These are phyloP conservation scores for Zygosaccharomyces bailii DNA, from an alignment of 805 yeast species.

Conservation along the genomic window DNA sequence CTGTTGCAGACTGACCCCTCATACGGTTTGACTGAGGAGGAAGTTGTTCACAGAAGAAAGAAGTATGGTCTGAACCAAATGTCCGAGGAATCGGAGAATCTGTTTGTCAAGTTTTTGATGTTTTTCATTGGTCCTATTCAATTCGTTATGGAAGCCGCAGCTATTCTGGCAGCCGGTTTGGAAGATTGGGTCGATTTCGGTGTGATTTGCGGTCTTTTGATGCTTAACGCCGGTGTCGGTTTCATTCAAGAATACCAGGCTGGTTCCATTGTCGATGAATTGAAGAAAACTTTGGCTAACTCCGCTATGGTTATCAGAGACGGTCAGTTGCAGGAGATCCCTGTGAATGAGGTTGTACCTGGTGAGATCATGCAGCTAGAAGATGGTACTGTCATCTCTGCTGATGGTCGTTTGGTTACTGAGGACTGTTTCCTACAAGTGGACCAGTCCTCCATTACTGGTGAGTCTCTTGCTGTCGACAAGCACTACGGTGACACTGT, in stretches of 20 bases:
- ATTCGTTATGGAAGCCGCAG: slow-evolving; percentile 97
- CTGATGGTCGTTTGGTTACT: slow-evolving; percentile 86
- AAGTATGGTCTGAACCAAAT: slow-evolving; percentile 86
- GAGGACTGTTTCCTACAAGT: slow-evolving; percentile 85
- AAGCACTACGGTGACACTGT: slow-evolving; percentile 82
- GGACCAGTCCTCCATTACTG: slow-evolving; percentile 96
- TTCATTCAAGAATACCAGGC: slow-evolving; percentile 97
- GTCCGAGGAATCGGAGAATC: slow-evolving; percentile 83
- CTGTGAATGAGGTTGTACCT: slow-evolving; percentile 84
- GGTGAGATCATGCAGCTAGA: slow-evolving; percentile 92
- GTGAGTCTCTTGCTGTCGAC: slow-evolving; percentile 95
- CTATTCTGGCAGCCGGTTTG: slow-evolving; percentile 90
- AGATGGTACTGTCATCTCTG: slow-evolving; percentile 90
- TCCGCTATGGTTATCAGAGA: slow-evolving; percentile 82
- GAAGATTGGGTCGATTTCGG: slow-evolving; percentile 99
- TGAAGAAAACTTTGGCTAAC: slow-evolving; percentile 92
- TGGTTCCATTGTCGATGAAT: slow-evolving; percentile 94
- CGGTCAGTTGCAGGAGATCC: slow-evolving; percentile 70
- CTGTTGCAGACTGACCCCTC: slow-evolving; percentile 77
- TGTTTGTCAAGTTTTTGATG: slow-evolving; percentile 73
- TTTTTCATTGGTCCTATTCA: slow-evolving; percentile 95
- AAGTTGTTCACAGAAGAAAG: slow-evolving; percentile 80
- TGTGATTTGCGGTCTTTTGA: slow-evolving; percentile 84
- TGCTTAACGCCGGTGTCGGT: slow-evolving; percentile 90
- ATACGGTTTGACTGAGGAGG: slow-evolving; percentile 72